Percentiles rank a stretch among this genome's conserved stretches.
phyloP scores from a whole-genome alignment of 2,329 filamentous ascomycete species.

The Neofusicoccum cordaticola region DNA sequence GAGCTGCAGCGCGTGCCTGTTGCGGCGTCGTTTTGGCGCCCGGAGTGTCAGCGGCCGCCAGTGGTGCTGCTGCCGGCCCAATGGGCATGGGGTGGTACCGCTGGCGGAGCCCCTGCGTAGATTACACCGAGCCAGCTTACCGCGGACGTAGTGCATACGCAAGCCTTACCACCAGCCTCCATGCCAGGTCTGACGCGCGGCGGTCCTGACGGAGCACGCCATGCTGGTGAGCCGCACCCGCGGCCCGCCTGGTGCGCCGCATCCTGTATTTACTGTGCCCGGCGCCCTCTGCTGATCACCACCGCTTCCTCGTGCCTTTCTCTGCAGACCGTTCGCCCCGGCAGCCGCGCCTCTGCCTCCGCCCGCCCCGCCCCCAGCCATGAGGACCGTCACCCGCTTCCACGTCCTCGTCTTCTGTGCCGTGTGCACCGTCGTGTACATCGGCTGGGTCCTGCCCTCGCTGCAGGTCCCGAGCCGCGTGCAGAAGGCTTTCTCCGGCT shows the following conservation, averaged over 20 bases:
- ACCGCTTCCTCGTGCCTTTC: too few relatives aligned
- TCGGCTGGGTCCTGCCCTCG: conserved; percentile 30
- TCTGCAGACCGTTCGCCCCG: too few relatives aligned
- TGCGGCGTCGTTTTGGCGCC: background rate
- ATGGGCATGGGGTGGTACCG: background rate
- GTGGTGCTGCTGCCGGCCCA: background rate
- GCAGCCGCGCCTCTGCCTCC: background rate
- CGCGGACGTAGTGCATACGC: conserved; percentile 4
- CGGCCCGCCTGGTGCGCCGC: background rate
- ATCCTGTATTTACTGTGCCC: background rate
- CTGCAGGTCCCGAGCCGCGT: conserved; percentile 27
- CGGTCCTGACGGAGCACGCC: background rate
- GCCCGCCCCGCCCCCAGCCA: conserved; percentile 16
- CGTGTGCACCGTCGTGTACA: conserved; percentile 30
- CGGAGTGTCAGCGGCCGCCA: background rate
- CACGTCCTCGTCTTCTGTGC: conserved; percentile 26
- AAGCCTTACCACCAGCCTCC: conserved; percentile 4
- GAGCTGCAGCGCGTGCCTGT: background rate
- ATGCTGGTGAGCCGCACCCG: conserved; percentile 3
- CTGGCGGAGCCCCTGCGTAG: background rate
- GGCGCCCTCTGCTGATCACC: background rate
- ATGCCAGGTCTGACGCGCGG: conserved; percentile 5
- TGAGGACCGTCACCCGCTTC: conserved; percentile 33
- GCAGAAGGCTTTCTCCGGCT: conserved; percentile 29
- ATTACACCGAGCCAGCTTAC: background rate